A percentile compares a stretch with the other conserved stretches of the same genome.
Evolutionary conservation across 2,329 filamentous ascomycete species (phyloP).

Genomic region (Lasiodiplodia sp.): DNA sequence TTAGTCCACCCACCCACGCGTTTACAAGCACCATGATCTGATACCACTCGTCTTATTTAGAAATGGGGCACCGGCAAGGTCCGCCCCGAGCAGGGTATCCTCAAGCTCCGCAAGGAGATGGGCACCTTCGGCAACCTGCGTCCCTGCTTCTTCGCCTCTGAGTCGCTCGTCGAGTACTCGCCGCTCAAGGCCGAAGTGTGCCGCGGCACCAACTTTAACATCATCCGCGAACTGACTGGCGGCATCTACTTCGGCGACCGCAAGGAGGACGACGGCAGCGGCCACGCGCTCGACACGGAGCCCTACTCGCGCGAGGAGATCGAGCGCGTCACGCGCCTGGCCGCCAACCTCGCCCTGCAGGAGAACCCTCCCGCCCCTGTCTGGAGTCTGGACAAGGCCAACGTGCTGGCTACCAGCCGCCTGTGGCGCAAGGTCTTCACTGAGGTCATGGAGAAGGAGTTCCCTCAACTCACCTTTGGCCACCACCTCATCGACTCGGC

Average conservation of each 20-base stretch:
- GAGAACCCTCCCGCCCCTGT: constrained; percentile 79
- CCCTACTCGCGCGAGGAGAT: constrained; percentile 86
- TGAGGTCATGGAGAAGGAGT: constrained; percentile 86
- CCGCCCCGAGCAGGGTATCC: constrained; percentile 90
- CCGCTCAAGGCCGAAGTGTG: constrained; percentile 87
- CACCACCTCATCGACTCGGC: constrained; percentile 95
- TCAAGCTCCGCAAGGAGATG: constrained; percentile 91
- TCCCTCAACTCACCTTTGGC: constrained; percentile 81
- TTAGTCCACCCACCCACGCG: constrained; percentile 45
- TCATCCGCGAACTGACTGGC: constrained; percentile 89
- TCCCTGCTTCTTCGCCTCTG: constrained; percentile 93
- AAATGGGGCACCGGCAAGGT: constrained; percentile 93
- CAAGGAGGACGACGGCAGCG: constrained; percentile 78
- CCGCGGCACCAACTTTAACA: constrained; percentile 87
- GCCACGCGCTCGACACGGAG: constrained; percentile 81
- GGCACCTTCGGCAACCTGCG: constrained; percentile 93
- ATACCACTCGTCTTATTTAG: constrained; percentile 41
- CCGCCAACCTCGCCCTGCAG: constrained; percentile 79
- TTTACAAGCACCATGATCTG: constrained; percentile 29
- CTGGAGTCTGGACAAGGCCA: constrained; percentile 93
- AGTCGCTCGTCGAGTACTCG: constrained; percentile 81
- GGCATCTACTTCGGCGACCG: constrained; percentile 96
- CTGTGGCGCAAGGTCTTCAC: constrained; percentile 88
- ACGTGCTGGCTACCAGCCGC: constrained; percentile 88
- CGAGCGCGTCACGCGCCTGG: constrained; percentile 84